Conservation (phyloP, 2,329 filamentous ascomycete genomes). For the Basipetospora chlamydospora region DNA sequence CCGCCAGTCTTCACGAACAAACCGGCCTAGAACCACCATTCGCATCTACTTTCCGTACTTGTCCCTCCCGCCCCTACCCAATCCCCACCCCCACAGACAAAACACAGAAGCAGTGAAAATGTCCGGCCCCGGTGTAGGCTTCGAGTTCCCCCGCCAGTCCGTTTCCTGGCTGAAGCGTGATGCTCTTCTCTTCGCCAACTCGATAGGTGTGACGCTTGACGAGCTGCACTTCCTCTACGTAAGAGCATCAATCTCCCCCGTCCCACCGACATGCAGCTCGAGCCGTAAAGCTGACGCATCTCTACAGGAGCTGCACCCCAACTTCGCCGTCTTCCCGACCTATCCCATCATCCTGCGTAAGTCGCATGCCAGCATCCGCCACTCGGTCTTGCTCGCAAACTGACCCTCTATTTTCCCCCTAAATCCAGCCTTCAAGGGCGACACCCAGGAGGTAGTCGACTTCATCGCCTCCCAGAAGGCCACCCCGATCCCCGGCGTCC, state of each 20-base stretch:
- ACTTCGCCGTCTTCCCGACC: slow-evolving; percentile 79
- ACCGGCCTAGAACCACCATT: no score
- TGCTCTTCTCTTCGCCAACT: slow-evolving; percentile 76
- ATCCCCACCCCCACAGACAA: no score
- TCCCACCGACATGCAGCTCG: not conserved
- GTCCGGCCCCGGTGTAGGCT: slow-evolving; percentile 48
- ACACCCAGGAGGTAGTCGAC: slow-evolving; percentile 62
- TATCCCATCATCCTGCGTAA: slow-evolving; percentile 68
- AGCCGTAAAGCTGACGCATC: not conserved
- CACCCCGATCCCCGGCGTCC: slow-evolving; percentile 58
- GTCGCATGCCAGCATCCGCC: slow-evolving; percentile 13
- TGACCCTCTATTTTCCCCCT: no score
- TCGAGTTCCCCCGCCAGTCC: slow-evolving; percentile 61
- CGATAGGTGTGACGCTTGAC: slow-evolving; percentile 70
- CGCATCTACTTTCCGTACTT: not conserved
- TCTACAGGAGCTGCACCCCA: slow-evolving; percentile 65
- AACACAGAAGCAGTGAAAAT: slow-evolving; percentile 5
- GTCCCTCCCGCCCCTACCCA: no score
- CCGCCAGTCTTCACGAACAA: no score
- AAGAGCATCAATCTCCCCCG: no score
- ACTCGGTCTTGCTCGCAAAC: no score
- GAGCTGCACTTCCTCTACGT: slow-evolving; percentile 91
- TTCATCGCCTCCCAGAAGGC: slow-evolving; percentile 61
- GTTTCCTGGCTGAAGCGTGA: slow-evolving; percentile 84
- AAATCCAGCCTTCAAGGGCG: slow-evolving; percentile 57